A percentile compares a stretch with the other conserved stretches of the same genome.
Evolutionary conservation across 495 filamentous ascomycete species (phyloP).

Genomic region (Diplogelasinospora grovesii): DNA sequence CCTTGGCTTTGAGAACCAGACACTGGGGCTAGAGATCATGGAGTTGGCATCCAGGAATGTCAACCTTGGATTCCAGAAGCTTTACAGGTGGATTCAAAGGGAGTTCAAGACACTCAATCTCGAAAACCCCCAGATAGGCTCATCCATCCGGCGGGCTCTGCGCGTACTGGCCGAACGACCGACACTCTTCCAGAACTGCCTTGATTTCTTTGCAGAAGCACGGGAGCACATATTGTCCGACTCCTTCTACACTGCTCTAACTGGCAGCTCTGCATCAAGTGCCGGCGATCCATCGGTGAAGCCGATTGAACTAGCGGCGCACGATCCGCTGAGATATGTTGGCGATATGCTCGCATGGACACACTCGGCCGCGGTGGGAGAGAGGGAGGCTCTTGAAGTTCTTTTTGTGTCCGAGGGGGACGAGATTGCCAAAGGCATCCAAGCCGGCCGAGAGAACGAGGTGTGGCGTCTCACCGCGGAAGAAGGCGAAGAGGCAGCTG

Average conservation of each 20-base stretch:
- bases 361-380: slow-evolving; percentile 88
- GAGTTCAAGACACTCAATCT: slow-evolving; percentile 91
- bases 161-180: slow-evolving; percentile 87
- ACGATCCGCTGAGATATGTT: slow-evolving; percentile 87
- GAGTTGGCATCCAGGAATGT: slow-evolving; percentile 79
- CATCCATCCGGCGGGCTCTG: slow-evolving; percentile 75
- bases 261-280: slow-evolving; percentile 52
- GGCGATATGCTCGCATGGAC: slow-evolving; percentile 98
- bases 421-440: slow-evolving; percentile 78
- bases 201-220: slow-evolving; percentile 90
- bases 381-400: slow-evolving; percentile 85
- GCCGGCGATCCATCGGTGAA: slow-evolving; percentile 54
- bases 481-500: slow-evolving; percentile 44
- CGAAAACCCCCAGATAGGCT: slow-evolving; percentile 88
- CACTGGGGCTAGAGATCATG: slow-evolving; percentile 80
- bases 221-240: slow-evolving; percentile 82
- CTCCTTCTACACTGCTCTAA: slow-evolving; percentile 85
- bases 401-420: slow-evolving; percentile 90
- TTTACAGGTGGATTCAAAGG: slow-evolving; percentile 89
- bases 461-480: slow-evolving; percentile 65
- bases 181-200: slow-evolving; percentile 82
- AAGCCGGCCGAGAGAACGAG: slow-evolving; percentile 79
- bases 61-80: slow-evolving; percentile 89
- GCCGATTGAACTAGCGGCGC: slow-evolving; percentile 88
- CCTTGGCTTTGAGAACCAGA: slow-evolving; percentile 84